A percentile compares a stretch with the other conserved stretches of the same genome.
Evolutionary conservation across 108 stramenopile genomes (phyloP).

Genomic region (Halocafeteria seosinensis): DNA sequence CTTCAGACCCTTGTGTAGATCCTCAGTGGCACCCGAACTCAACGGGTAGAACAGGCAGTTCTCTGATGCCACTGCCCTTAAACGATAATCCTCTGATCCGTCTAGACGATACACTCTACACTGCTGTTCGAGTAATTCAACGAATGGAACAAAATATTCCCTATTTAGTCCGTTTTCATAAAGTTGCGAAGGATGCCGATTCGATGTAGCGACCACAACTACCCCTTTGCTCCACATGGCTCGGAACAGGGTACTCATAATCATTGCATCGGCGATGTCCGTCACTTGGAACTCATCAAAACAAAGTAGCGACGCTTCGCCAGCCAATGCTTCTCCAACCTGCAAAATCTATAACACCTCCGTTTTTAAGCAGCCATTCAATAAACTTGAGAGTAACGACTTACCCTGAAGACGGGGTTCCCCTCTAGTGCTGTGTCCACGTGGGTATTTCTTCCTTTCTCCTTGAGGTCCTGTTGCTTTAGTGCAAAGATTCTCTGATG

Average conservation of each 20-base stretch:
- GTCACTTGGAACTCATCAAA: conserved; percentile 82
- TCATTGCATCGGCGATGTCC: conserved; percentile 68
- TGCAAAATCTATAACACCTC: neutral
- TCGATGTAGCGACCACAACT: conserved; percentile 43
- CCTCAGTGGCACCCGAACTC: no score
- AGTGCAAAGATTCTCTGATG: conserved; percentile 7
- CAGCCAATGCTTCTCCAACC: neutral
- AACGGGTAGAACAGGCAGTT: conserved; percentile 7
- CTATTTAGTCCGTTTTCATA: conserved; percentile 46
- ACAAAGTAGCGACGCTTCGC: conserved; percentile 43
- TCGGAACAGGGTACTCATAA: conserved; percentile 53
- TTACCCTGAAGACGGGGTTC: neutral
- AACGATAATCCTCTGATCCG: neutral
- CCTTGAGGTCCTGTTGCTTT: conserved; percentile 1
- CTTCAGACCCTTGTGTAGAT: conserved; percentile 11
- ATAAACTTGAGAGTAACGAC: neutral
- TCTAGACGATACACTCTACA: neutral
- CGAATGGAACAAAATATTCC: conserved; percentile 36
- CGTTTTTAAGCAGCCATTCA: neutral
- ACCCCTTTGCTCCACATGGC: conserved; percentile 43
- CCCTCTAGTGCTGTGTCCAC: neutral
- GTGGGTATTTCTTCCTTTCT: neutral
- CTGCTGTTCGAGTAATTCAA: conserved; percentile 13
- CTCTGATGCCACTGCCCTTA: neutral
- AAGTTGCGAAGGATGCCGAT: conserved; percentile 29